Percentiles rank a stretch among this genome's conserved stretches.
phyloP scores from a whole-genome alignment of 1,139 yeast genomes.

The Suhomyces yuchorum region DNA sequence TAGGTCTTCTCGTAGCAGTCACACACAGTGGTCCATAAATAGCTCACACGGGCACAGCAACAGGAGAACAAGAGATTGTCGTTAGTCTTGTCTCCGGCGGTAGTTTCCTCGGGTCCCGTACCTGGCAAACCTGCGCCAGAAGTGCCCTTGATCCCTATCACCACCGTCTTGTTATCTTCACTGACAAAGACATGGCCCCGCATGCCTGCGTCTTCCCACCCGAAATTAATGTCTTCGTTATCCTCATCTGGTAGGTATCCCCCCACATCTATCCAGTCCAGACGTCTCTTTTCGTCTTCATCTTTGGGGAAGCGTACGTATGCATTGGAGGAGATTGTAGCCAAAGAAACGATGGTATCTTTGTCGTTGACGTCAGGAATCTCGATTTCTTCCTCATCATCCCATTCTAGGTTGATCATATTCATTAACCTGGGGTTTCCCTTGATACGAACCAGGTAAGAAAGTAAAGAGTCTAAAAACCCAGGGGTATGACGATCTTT shows the following conservation, averaged over 20 bases:
- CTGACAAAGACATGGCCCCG: conserved; percentile 89
- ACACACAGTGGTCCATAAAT: conserved; percentile 93
- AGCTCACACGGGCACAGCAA: conserved; percentile 93
- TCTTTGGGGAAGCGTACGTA: conserved; percentile 75
- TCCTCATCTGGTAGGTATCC: conserved; percentile 52
- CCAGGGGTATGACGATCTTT: conserved; percentile 61
- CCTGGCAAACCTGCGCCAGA: conserved; percentile 83
- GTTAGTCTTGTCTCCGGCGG: conserved; percentile 75
- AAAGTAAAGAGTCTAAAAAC: conserved; percentile 64
- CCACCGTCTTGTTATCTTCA: conserved; percentile 63
- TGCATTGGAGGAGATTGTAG: conserved; percentile 89
- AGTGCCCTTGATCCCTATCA: conserved; percentile 89
- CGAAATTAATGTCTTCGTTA: conserved; percentile 52
- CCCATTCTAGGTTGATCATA: conserved; percentile 59
- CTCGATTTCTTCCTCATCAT: conserved; percentile 41
- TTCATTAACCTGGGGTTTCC: conserved; percentile 47
- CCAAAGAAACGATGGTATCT: conserved; percentile 72
- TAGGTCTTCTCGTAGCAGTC: conserved; percentile 87
- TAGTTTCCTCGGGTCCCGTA: conserved; percentile 75
- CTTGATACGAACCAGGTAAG: conserved; percentile 51
- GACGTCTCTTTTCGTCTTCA: conserved; percentile 53
- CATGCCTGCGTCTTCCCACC: conserved; percentile 85
- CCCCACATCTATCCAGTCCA: conserved; percentile 85
- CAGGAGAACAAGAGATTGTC: conserved; percentile 91
- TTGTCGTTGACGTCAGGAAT: conserved; percentile 78